These are phyloP conservation scores for Aspergillus cavernicola DNA, from an alignment of 495 filamentous ascomycete genomes.

Conservation along the genomic window DNA sequence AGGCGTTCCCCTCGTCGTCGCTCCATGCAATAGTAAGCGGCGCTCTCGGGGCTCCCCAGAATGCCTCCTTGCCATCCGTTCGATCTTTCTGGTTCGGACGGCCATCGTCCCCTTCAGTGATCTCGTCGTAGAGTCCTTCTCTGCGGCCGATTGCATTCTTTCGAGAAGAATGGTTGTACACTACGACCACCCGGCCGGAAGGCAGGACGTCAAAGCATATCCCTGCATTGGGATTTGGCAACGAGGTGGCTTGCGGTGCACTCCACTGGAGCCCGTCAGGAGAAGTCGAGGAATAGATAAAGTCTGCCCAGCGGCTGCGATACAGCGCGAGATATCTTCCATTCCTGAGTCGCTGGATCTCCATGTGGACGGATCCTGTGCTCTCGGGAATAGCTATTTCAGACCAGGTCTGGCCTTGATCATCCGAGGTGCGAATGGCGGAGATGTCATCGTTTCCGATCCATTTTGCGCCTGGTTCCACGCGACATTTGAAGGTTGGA, in stretches of 20 bases:
- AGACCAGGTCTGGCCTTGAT: conserved; percentile 19
- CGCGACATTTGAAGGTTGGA: conserved; percentile 25
- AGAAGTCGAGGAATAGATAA: conserved; percentile 21
- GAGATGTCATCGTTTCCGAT: conserved; percentile 25
- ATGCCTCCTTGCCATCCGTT: conserved; percentile 24
- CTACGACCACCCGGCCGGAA: conserved; percentile 20
- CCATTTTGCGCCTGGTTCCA: conserved; percentile 21
- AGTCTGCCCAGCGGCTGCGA: conserved; percentile 26
- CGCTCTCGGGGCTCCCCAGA: conserved; percentile 25
- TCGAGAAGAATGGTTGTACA: conserved; percentile 25
- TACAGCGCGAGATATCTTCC: conserved; percentile 21
- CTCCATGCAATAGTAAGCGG: conserved; percentile 24
- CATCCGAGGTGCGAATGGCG: conserved; percentile 17
- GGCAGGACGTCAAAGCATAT: conserved; percentile 25
- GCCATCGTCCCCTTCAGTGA: conserved; percentile 19
- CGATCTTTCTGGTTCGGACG: conserved; percentile 18
- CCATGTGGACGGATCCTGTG: conserved; percentile 25
- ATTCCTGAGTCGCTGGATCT: conserved; percentile 20
- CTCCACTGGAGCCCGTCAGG: conserved; percentile 20
- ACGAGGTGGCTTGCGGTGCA: conserved; percentile 17
- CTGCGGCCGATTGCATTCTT: conserved; percentile 20
- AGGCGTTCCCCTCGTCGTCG: conserved; percentile 18
- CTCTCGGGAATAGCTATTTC: conserved; percentile 21
- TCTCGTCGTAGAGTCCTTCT: conserved; percentile 26
- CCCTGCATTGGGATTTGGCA: conserved; percentile 25